Evolutionary conservation across 306 rosid genomes (phyloP).

Genomic region (Acacia acuminata): DNA sequence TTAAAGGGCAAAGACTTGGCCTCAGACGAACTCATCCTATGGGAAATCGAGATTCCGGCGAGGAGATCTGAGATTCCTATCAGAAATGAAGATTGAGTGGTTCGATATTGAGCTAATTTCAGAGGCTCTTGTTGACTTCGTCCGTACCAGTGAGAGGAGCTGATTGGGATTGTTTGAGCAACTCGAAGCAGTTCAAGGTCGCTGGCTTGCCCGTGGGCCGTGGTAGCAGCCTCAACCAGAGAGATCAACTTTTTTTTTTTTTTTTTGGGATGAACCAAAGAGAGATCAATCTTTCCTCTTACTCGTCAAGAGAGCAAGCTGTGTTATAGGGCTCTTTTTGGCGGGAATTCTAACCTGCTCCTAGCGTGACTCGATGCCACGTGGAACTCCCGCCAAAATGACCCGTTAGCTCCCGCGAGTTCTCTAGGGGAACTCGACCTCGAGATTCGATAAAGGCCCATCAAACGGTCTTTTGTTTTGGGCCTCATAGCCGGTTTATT

Average conservation of each 20-base stretch:
- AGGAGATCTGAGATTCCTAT: not conserved
- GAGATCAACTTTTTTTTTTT: no score
- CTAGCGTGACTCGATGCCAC: constrained; percentile 30
- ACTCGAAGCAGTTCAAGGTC: no score
- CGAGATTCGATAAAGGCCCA: not conserved
- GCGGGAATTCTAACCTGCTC: constrained; percentile 45
- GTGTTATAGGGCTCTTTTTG: constrained; percentile 4
- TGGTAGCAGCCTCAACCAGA: no score
- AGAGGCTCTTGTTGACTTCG: no score
- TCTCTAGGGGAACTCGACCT: not conserved
- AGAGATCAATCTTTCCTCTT: no score
- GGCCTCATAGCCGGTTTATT: not conserved
- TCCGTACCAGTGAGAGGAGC: no score
- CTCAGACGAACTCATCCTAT: constrained; percentile 48
- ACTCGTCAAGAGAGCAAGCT: no score
- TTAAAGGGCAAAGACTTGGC: constrained; percentile 34
- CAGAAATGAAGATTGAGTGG: not conserved
- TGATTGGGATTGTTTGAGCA: no score
- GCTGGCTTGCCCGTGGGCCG: no score
- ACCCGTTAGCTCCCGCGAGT: constrained; percentile 60
- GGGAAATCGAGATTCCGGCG: not conserved
- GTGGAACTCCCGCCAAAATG: constrained; percentile 68
- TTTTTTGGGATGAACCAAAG: no score
- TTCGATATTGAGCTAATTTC: no score
- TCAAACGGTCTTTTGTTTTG: not conserved